phyloP scores from a whole-genome alignment of 2,329 filamentous ascomycete genomes.

The Aspergillus fumigatiaffinis region DNA sequence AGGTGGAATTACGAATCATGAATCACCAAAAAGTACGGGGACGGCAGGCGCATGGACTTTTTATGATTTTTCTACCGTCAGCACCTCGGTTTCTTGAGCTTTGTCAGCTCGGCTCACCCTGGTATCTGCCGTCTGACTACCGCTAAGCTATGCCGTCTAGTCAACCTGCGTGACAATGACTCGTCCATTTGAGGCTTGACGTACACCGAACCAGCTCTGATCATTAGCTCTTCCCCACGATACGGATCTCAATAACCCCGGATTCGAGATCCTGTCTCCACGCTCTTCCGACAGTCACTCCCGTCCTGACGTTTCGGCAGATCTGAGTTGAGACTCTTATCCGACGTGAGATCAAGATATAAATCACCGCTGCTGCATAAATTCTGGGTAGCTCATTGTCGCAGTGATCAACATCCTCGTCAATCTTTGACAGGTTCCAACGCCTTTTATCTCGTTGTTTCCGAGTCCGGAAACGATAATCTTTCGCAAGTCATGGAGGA shows the following conservation, averaged over 20 bases:
- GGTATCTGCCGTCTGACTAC: neutral
- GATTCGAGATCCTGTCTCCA: neutral
- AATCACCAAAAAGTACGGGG: no score
- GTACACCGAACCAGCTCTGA: neutral
- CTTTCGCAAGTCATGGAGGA: slow-evolving; percentile 8
- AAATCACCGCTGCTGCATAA: neutral
- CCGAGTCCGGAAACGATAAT: neutral
- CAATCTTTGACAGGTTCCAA: neutral
- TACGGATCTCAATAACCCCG: neutral
- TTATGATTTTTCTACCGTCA: neutral
- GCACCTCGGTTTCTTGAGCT: neutral
- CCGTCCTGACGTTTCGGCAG: neutral
- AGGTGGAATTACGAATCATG: neutral
- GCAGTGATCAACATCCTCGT: neutral
- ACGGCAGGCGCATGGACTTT: no score
- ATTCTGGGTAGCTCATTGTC: neutral
- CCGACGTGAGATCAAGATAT: neutral
- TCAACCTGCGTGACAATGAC: neutral
- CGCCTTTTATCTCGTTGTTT: neutral
- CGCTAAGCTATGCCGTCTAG: neutral
- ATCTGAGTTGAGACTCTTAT: neutral
- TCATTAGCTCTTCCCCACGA: neutral
- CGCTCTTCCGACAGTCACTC: neutral
- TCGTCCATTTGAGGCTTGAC: neutral
- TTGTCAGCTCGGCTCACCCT: neutral